Base-by-base conservation (phyloP, 225 moss, liverwort and hornwort species). In the Marchantia polymorpha region DNA sequence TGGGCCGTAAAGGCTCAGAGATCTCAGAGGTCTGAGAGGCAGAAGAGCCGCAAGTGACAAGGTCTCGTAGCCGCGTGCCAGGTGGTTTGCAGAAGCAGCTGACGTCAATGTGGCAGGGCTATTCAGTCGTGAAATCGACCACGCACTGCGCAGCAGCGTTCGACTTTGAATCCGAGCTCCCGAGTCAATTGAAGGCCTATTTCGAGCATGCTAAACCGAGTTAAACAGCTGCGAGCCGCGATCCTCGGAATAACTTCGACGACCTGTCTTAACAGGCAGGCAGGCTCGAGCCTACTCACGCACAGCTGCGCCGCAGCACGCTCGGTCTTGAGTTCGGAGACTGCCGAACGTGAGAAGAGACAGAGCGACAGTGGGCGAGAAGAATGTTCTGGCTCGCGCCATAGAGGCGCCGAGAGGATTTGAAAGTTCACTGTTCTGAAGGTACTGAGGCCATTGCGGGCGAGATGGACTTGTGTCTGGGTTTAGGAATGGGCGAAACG, bases 401-500 rank as follows among this genome's bases (percentile, higher is more conserved):
- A n/a, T n/a, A n/a, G n/a, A n/a, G n/a, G n/a, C n/a, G n/a, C n/a
- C n/a, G n/a, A n/a, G n/a, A n/a, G n/a, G n/a, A n/a, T n/a, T n/a
- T n/a, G n/a, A n/a, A n/a, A n/a, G n/a, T n/a, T n/a, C n/a, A n/a
- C n/a, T n/a, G n/a, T 3, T 12, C 56, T 56, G 56, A 12, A 12
- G 6, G 56, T 12, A 56, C 20, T 20, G 17, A 20, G 15, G 61
- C n/a, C 9, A 19, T 61, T n/a, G n/a, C 7, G 12, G 65, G 30
- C 27, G 6, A 31, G 15, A 70, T 70, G 69, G 69, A 70, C 69
- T 39, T 70, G 69, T 70, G 69, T 48, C 47, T 70, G 12, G 69
- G 69, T 1, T 47, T 70, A 70, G 69, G 69, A 19, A 0, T 70
- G 25, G 69, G 69, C 46, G 47, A 70, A 48, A 70, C 69, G 20